Percentiles rank a stretch among this genome's conserved stretches.
phyloP scores from a whole-genome alignment of 1,284 basidiomycete species.

The Agaricales sp. region DNA sequence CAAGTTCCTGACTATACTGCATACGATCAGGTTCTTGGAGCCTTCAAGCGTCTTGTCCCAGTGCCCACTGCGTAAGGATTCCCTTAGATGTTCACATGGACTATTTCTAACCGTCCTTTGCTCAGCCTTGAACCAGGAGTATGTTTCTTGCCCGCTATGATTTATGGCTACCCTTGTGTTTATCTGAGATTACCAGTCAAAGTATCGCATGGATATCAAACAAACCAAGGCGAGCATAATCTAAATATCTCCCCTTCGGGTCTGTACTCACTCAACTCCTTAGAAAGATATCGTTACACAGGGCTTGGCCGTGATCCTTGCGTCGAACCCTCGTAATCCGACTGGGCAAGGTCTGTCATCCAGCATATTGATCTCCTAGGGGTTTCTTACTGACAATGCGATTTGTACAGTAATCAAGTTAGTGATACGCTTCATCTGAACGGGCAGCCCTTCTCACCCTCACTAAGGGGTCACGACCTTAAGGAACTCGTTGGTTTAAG shows the following conservation, averaged over 20 bases:
- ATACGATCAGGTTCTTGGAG: conserved; percentile 76
- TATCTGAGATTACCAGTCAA: conserved; percentile 23
- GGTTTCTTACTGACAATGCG: conserved; percentile 4
- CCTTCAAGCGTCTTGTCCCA: conserved; percentile 83
- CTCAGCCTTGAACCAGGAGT: conserved; percentile 51
- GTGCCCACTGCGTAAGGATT: conserved; percentile 73
- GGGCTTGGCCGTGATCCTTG: conserved; percentile 79
- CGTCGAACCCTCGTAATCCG: conserved; percentile 88
- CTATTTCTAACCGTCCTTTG: conserved; percentile 5
- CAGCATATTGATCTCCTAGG: neutral
- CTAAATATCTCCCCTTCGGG: neutral
- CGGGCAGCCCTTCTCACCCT: conserved; percentile 4
- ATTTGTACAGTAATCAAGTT: conserved; percentile 35
- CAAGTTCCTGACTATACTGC: conserved; percentile 86
- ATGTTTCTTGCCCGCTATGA: conserved; percentile 8
- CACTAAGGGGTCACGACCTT: conserved; percentile 63
- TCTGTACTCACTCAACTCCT: conserved; percentile 1
- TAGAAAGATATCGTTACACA: conserved; percentile 71
- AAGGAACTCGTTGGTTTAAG: conserved; percentile 69
- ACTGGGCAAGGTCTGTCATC: conserved; percentile 67
- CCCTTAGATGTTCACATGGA: conserved; percentile 5
- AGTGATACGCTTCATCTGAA: conserved; percentile 12
- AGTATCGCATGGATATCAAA: conserved; percentile 67
- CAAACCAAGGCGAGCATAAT: conserved; percentile 43
- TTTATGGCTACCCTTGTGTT: neutral